Evolutionary conservation across 371 early-diverging fungal species (phyloP).

Genomic region (Encephalitozoon hellem): DNA sequence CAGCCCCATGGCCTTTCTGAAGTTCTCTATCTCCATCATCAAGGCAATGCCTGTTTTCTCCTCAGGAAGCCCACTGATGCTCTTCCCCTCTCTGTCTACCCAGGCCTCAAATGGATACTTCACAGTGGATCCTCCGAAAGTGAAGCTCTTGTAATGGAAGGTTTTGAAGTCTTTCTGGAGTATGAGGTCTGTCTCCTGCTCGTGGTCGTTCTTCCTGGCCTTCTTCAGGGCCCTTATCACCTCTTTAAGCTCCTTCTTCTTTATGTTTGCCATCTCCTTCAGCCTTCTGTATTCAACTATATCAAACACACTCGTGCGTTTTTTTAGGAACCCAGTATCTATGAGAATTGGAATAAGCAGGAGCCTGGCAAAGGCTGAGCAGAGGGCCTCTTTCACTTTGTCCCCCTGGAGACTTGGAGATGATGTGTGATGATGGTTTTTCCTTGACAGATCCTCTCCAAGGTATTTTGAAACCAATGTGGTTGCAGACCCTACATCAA

Average conservation of each 20-base stretch:
- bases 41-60: slow-evolving; percentile 13
- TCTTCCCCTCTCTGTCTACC: slow-evolving; percentile 44
- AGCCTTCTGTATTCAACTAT: slow-evolving; percentile 44
- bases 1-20: slow-evolving; percentile 30
- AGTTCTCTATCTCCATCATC: slow-evolving; percentile 4
- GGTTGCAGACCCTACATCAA: slow-evolving; percentile 41
- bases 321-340: slow-evolving; percentile 44
- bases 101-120: slow-evolving; percentile 52
- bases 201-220: slow-evolving; percentile 37
- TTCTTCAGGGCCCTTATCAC: slow-evolving; percentile 28
- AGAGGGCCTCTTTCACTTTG: neutral
- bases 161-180: slow-evolving; percentile 50
- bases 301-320: slow-evolving; percentile 33
- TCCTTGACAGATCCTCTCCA: slow-evolving; percentile 35
- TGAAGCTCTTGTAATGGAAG: slow-evolving; percentile 9
- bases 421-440: neutral
- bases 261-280: slow-evolving; percentile 13
- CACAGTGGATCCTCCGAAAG: slow-evolving; percentile 49
- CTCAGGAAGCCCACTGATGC: neutral
- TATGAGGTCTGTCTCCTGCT: slow-evolving; percentile 32
- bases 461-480: slow-evolving; percentile 52
- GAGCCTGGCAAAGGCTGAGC: slow-evolving; percentile 31
- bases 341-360: slow-evolving; percentile 50
- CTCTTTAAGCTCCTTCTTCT: slow-evolving; percentile 32
- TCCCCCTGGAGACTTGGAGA: neutral